phyloP scores from a whole-genome alignment of 106 monocot species.

The Dendrobium huoshanense region DNA sequence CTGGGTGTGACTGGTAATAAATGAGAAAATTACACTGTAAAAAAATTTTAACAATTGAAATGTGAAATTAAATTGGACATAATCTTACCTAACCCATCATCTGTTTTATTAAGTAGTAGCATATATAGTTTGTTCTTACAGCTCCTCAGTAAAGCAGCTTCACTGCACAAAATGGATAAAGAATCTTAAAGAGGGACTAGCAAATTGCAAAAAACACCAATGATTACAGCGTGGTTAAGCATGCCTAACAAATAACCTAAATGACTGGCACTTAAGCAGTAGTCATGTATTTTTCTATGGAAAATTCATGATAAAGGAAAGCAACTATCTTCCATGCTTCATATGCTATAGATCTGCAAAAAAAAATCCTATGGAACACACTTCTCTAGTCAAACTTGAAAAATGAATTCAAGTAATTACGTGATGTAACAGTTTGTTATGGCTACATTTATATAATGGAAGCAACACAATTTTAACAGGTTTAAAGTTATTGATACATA shows the following conservation, averaged over 20 bases:
- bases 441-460: no score
- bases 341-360: no score
- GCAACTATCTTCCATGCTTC: no score
- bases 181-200: not conserved
- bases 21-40: not conserved
- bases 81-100: conserved; percentile 39
- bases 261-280: not conserved
- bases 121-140: conserved; percentile 43
- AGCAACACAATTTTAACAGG: no score
- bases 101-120: conserved; percentile 29
- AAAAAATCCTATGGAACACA: no score
- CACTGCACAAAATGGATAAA: conserved; percentile 32
- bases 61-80: not conserved
- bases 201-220: not conserved
- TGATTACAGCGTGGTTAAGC: not conserved
- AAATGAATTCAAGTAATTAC: no score
- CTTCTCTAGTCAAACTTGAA: no score
- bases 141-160: conserved; percentile 51
- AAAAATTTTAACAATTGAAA: not conserved
- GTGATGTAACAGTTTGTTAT: no score
- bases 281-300: not conserved
- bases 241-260: not conserved
- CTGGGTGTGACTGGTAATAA: not conserved
- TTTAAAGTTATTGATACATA: no score
- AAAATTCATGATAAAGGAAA: no score